phyloP scores from a whole-genome alignment of 1,139 yeast species.

The Suhomyces guaymorum region DNA sequence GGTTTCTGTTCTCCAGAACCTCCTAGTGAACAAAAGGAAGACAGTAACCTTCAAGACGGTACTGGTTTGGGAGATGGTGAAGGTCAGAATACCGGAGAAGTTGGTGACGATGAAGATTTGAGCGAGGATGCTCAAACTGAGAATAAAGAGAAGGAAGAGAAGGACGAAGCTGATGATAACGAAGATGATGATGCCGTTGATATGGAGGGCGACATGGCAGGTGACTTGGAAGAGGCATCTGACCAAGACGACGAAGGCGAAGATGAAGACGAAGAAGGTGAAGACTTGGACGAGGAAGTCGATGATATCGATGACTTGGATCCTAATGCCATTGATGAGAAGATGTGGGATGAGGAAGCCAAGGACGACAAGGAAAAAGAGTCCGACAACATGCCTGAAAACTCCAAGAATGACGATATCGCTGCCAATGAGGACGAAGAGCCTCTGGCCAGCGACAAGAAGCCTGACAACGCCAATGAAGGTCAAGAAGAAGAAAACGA shows the following conservation, averaged over 20 bases:
- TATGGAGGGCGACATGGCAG: constrained; percentile 97
- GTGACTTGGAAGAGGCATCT: constrained; percentile 78
- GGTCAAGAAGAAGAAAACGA: constrained; percentile 38
- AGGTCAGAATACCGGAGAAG: constrained; percentile 83
- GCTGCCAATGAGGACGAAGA: constrained; percentile 62
- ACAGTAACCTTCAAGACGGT: constrained; percentile 71
- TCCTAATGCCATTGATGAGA: constrained; percentile 94
- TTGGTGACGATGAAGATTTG: constrained; percentile 90
- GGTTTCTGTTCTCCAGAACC: constrained; percentile 95
- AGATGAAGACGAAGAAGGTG: constrained; percentile 51
- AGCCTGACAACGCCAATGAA: constrained; percentile 16
- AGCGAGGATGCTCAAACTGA: constrained; percentile 86
- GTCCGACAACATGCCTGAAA: constrained; percentile 65
- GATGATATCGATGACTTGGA: constrained; percentile 89
- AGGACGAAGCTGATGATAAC: constrained; percentile 59
- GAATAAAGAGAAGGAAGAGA: constrained; percentile 71
- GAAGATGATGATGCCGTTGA: constrained; percentile 84
- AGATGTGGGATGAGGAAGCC: constrained; percentile 97
- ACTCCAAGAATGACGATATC: constrained; percentile 53
- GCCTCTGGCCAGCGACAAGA: constrained; percentile 35
- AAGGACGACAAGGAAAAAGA: constrained; percentile 75
- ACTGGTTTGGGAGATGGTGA: constrained; percentile 98
- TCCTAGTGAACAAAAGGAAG: constrained; percentile 65
- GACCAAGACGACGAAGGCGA: constrained; percentile 67
- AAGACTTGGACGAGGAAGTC: constrained; percentile 82